Conservation (phyloP, 2,329 filamentous ascomycete genomes). For the Ciborinia camelliae region DNA sequence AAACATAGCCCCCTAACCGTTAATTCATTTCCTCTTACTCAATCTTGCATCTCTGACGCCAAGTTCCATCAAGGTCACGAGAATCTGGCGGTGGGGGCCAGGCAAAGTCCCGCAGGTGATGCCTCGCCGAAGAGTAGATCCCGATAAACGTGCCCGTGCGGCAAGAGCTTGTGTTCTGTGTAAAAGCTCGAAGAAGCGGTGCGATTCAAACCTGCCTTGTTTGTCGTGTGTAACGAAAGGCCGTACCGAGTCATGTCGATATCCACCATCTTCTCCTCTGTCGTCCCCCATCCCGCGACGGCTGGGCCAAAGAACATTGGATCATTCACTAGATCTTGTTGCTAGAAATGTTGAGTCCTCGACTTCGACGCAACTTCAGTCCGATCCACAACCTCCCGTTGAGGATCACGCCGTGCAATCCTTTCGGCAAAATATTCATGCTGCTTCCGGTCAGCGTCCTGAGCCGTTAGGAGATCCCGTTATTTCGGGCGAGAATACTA, state of each 20-base stretch:
- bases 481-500: not conserved
- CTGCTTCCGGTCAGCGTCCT: not conserved
- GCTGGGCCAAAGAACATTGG: not conserved
- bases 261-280: not conserved
- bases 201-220: conserved; percentile 6
- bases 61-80: not conserved
- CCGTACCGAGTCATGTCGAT: conserved; percentile 5
- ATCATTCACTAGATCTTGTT: not conserved
- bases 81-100: no score
- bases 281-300: not conserved
- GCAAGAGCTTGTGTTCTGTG: conserved; percentile 9
- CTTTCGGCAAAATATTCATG: not conserved
- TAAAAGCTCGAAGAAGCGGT: conserved; percentile 7
- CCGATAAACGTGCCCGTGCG: conserved; percentile 1
- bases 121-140: not conserved
- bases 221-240: not conserved
- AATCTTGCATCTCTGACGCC: not conserved
- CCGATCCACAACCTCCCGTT: not conserved
- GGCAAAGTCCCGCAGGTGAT: not conserved
- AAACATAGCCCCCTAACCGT: not conserved
- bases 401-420: not conserved
- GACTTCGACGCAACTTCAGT: not conserved
- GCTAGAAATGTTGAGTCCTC: not conserved
- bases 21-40: not conserved
- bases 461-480: not conserved